Evolutionary conservation across 2,329 filamentous ascomycete species (phyloP), one percentile per base, ranked within the genome.

Genomic region (Triangularia setosa): DNA sequence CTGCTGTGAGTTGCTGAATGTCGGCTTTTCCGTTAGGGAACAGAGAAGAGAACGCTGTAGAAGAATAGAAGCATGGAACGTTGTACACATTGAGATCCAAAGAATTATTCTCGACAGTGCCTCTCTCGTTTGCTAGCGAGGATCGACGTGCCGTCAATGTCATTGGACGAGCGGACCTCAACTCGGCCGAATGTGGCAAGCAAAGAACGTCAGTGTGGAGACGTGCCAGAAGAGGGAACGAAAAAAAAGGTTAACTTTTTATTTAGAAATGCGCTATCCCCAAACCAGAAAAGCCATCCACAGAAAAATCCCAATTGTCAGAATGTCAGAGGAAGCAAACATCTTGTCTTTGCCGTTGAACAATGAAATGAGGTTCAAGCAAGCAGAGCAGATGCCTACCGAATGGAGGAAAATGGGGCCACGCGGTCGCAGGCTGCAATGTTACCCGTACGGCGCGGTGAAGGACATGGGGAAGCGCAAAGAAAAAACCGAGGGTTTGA

Each of bases 231-330:
- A 48, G 57, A 55, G 28, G 33, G 25, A 60, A 60, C 9, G 30
- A 33, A 33, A 33, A 60, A 60, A 60, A 60, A 60, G 40, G 11
- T 60, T 60, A 60, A 60, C 58, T 60, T 60, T 60, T 60, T 60
- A 60, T 28, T 60, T 60, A 60, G 58, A 60, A 60, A 60, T 25
- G 16, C 24, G 33, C 58, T 60, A 60, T 60, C 25, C 58, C 58
- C 25, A 53, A 60, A 52, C 12, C 6, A 53, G 58, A n/a, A 16
- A 60, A 60, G 40, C 21, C 40, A 48, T 48, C 40, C 40, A 48
- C 40, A 18, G 21, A 18, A 23, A 48, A 48, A 8, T 24, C 21
- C 7, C 16, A 27, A 27, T 5, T 16, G 52, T 11, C 5, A 28
- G 24, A 55, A 16, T 25, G 9, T 27, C 25, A 14, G 23, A 2